Evolutionary conservation across 2,329 filamentous ascomycete genomes (phyloP).

Genomic region (Catunica adiposa): DNA sequence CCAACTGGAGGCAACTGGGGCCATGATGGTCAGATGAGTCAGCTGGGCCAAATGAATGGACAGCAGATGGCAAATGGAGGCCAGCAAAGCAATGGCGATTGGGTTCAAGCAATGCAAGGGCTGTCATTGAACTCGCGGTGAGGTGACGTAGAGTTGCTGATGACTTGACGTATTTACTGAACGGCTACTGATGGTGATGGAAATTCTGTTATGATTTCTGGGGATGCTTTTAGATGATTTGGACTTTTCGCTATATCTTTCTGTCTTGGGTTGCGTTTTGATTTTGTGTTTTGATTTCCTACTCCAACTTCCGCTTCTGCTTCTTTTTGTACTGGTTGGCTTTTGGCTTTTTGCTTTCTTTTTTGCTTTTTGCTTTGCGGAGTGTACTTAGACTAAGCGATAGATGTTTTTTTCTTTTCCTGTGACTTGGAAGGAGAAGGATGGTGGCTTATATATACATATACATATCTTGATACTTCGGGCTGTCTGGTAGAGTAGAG

Average conservation of each 20-base stretch:
- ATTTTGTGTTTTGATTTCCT: not conserved
- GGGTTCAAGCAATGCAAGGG: constrained; percentile 48
- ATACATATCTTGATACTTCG: no score
- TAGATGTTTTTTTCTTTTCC: constrained; percentile 2
- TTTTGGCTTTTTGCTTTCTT: constrained; percentile 16
- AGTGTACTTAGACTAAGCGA: constrained; percentile 4
- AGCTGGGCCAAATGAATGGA: no score
- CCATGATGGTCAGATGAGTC: not conserved
- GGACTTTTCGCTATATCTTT: no score
- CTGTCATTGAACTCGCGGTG: constrained; percentile 52
- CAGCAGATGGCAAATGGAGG: constrained; percentile 2
- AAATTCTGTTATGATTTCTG: not conserved
- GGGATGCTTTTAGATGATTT: no score
- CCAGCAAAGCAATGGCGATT: constrained; percentile 31
- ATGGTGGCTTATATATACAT: not conserved
- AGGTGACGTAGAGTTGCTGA: constrained; percentile 13
- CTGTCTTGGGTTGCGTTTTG: constrained; percentile 2
- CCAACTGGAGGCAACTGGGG: not conserved
- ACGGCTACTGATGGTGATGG: not conserved
- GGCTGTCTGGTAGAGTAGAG: no score
- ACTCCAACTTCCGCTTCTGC: constrained; percentile 9
- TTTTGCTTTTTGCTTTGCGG: constrained; percentile 5
- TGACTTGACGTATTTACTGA: not conserved
- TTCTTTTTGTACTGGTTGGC: not conserved
- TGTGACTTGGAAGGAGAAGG: not conserved